phyloP scores from a whole-genome alignment of 2,329 filamentous ascomycete species.

The Pezizomycotina sp. region DNA sequence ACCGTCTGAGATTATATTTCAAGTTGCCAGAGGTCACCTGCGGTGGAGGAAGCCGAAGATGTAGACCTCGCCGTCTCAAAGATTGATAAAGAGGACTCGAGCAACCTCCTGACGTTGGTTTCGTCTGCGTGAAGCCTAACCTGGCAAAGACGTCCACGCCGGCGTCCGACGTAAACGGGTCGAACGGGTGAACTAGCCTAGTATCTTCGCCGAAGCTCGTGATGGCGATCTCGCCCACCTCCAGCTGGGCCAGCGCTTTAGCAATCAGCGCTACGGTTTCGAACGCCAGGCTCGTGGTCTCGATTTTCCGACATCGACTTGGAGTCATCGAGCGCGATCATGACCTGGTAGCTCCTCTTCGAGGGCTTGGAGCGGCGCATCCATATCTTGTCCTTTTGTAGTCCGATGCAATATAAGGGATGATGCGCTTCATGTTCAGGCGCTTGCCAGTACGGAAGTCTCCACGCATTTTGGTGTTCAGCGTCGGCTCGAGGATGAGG shows the following conservation, averaged over 20 bases:
- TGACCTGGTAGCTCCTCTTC: slow-evolving; percentile 90
- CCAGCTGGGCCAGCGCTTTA: slow-evolving; percentile 74
- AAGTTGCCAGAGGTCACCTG: slow-evolving; percentile 80
- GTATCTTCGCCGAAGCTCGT: slow-evolving; percentile 76
- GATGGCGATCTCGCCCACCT: slow-evolving; percentile 83
- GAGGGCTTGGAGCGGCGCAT: slow-evolving; percentile 83
- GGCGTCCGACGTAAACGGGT: slow-evolving; percentile 64
- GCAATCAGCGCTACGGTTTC: slow-evolving; percentile 88
- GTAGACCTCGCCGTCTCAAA: slow-evolving; percentile 57
- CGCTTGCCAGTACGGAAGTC: slow-evolving; percentile 95
- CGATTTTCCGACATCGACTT: slow-evolving; percentile 76
- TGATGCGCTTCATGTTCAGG: slow-evolving; percentile 98
- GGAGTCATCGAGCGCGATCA: slow-evolving; percentile 92
- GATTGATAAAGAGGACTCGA: slow-evolving; percentile 56
- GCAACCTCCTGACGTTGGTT: slow-evolving; percentile 72
- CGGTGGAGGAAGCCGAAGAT: slow-evolving; percentile 34
- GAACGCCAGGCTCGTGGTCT: slow-evolving; percentile 65
- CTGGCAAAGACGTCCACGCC: slow-evolving; percentile 70
- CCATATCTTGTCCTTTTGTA: slow-evolving; percentile 99
- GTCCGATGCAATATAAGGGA: slow-evolving; percentile 92
- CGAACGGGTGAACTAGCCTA: slow-evolving; percentile 72
- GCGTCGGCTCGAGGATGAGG: slow-evolving; percentile 82
- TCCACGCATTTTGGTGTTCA: slow-evolving; percentile 88
- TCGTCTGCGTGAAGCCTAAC: slow-evolving; percentile 70
- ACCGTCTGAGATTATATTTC: slow-evolving; percentile 88